These are phyloP conservation scores for Dipodascus geniculatus DNA, from an alignment of 805 yeast species.

Conservation along the genomic window DNA sequence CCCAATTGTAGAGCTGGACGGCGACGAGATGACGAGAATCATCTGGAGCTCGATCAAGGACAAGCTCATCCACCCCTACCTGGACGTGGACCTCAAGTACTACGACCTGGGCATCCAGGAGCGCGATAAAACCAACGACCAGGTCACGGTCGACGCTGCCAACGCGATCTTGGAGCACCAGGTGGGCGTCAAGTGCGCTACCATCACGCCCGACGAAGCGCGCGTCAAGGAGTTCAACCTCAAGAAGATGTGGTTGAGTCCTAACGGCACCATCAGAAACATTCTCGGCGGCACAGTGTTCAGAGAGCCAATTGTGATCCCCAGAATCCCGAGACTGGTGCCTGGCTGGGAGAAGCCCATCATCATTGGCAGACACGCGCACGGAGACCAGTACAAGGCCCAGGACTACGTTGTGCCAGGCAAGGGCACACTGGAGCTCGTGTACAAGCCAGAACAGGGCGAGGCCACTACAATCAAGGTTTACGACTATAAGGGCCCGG, in stretches of 20 bases:
- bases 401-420: slow-evolving; percentile 71
- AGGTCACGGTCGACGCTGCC: slow-evolving; percentile 84
- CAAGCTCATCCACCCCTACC: slow-evolving; percentile 70
- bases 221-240: slow-evolving; percentile 83
- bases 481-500: slow-evolving; percentile 56
- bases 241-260: slow-evolving; percentile 96
- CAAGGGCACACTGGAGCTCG: slow-evolving; percentile 70
- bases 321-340: slow-evolving; percentile 74
- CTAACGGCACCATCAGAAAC: slow-evolving; percentile 95
- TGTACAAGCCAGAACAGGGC: slow-evolving; percentile 61
- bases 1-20: slow-evolving; percentile 95
- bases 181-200: slow-evolving; percentile 95
- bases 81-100: slow-evolving; percentile 81
- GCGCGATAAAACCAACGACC: slow-evolving; percentile 80
- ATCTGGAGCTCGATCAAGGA: slow-evolving; percentile 90
- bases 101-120: slow-evolving; percentile 81
- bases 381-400: slow-evolving; percentile 94
- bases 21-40: slow-evolving; percentile 95
- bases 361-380: slow-evolving; percentile 95
- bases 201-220: slow-evolving; percentile 91
- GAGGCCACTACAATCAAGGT: slow-evolving; percentile 46
- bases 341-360: slow-evolving; percentile 94
- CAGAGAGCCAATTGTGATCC: slow-evolving; percentile 91
- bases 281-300: slow-evolving; percentile 93
- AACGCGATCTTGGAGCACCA: slow-evolving; percentile 77